Percentiles rank a stretch among this genome's conserved stretches.
Conservation (phyloP, 257 asterid genomes). For the Gentiana dahurica region DNA sequence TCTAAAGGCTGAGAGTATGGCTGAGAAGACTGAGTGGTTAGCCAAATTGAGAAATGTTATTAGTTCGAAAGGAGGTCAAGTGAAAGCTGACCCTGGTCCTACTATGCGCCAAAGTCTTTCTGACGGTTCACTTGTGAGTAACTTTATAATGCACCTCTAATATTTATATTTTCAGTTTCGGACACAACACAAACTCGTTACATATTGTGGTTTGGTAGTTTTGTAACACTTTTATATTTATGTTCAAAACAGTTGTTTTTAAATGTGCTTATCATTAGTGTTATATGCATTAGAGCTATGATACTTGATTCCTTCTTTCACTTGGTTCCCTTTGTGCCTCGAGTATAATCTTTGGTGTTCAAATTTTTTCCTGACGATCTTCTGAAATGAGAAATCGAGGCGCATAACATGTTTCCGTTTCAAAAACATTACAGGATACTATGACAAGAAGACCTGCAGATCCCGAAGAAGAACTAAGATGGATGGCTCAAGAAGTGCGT, state of each 20-base stretch:
- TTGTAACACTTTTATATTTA: not conserved
- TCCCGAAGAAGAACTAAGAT: constrained; percentile 94
- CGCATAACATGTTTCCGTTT: not conserved
- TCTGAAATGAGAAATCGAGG: not conserved
- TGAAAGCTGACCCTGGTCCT: constrained; percentile 62
- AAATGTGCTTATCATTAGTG: not conserved
- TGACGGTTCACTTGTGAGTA: constrained; percentile 86
- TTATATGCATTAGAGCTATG: not conserved
- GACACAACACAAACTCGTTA: too few relatives aligned
- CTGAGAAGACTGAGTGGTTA: constrained; percentile 70
- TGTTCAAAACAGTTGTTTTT: not conserved
- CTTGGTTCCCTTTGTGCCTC: not conserved
- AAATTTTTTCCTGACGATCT: not conserved
- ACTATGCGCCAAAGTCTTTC: constrained; percentile 71
- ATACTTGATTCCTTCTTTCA: not conserved
- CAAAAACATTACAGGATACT: constrained; percentile 44
- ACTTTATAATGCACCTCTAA: constrained; percentile 1
- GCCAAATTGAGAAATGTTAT: constrained; percentile 60
- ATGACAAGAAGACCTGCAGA: constrained; percentile 82
- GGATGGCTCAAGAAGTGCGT: constrained; percentile 98
- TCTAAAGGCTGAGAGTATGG: constrained; percentile 71
- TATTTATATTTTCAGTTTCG: not conserved
- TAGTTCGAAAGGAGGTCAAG: constrained; percentile 84
- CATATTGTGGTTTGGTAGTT: not conserved
- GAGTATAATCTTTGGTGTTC: not conserved